Conservation (phyloP, 768 basidiomycete species). For the Peribolospora kevripleyi region DNA sequence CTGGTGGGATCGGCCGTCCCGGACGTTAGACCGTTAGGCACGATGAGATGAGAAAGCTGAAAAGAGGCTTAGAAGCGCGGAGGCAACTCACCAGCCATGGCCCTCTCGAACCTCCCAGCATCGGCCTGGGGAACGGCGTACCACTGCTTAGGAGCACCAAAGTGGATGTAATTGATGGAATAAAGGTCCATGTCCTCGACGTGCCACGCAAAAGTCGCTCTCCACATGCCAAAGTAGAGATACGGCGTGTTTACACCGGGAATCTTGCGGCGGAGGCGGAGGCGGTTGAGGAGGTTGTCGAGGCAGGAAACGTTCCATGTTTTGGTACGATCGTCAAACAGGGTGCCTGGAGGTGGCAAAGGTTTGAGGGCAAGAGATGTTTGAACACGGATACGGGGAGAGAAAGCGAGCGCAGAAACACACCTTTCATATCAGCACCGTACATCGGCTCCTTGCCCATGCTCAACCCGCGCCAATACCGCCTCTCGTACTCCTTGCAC, state of each 20-base stretch:
- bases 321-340: conserved; percentile 46
- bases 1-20: background rate
- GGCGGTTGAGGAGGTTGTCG: conserved; percentile 57
- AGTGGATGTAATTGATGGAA: conserved; percentile 97
- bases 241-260: conserved; percentile 96
- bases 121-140: conserved; percentile 80
- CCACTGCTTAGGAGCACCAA: conserved; percentile 86
- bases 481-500: conserved; percentile 61
- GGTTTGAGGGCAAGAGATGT: too few species aligned
- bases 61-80: background rate
- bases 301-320: conserved; percentile 88
- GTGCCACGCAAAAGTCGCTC: conserved; percentile 96
- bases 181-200: conserved; percentile 99
- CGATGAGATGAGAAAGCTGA: background rate
- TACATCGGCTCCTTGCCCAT: conserved; percentile 87
- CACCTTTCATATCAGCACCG: conserved; percentile 83
- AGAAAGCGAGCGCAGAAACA: conserved; percentile 14
- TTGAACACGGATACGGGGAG: conserved; percentile 31
- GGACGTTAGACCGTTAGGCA: background rate
- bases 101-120: conserved; percentile 55
- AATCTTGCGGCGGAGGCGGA: conserved; percentile 46
- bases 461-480: conserved; percentile 78
- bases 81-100: conserved; percentile 51
- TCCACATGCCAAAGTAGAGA: conserved; percentile 98
- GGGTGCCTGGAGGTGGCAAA: conserved; percentile 15